phyloP scores from a whole-genome alignment of 2,329 filamentous ascomycete species.

The Orbilia ellipsospora region DNA sequence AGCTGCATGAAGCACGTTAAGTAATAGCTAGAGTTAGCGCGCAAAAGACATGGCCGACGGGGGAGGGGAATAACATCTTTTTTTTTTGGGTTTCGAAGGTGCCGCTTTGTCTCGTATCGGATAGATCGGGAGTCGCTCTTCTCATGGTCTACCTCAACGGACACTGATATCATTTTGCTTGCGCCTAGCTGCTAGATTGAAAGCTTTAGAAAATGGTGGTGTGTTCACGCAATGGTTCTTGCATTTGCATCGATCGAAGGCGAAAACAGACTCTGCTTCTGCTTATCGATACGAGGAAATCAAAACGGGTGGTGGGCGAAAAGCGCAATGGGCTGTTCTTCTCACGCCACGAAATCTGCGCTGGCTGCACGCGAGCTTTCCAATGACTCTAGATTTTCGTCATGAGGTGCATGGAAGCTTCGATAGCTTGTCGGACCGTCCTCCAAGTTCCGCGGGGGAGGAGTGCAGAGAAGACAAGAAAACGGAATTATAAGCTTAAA shows the following conservation, averaged over 20 bases:
- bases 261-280: not conserved
- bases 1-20: constrained; percentile 1
- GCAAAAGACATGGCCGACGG: constrained; percentile 19
- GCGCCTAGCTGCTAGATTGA: not conserved
- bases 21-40: constrained; percentile 12
- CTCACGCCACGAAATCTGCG: constrained; percentile 10
- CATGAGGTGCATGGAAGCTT: constrained; percentile 32
- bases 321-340: constrained; percentile 10
- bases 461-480: constrained; percentile 13
- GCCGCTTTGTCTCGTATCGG: constrained; percentile 10
- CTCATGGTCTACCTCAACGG: not conserved
- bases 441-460: constrained; percentile 30
- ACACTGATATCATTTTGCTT: constrained; percentile 6
- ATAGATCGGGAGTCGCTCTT: not conserved
- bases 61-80: not conserved
- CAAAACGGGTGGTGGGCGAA: not conserved
- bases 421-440: constrained; percentile 5
- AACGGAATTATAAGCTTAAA: constrained; percentile 46
- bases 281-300: not conserved
- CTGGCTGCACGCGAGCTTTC: constrained; percentile 29
- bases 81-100: not conserved
- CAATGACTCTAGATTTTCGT: constrained; percentile 17
- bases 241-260: constrained; percentile 8
- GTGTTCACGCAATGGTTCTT: not conserved
- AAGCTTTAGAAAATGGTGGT: not conserved